These are phyloP conservation scores for Calonectria henricotiae DNA, from an alignment of 2,329 filamentous ascomycete species.

Conservation along the genomic window DNA sequence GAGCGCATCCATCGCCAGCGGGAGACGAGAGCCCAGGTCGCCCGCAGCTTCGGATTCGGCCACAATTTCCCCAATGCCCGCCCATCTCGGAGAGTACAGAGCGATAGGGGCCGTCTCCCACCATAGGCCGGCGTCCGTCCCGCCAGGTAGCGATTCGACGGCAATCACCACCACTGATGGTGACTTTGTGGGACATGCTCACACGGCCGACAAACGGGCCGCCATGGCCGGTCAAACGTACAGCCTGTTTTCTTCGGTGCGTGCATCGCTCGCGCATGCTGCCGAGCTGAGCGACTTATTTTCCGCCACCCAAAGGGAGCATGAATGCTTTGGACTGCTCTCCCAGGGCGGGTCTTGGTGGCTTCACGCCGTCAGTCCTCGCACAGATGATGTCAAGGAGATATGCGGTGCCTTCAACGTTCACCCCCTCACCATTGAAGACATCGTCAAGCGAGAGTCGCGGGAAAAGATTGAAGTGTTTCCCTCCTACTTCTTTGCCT, in stretches of 20 bases:
- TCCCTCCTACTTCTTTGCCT: constrained; percentile 97
- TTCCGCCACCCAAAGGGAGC: constrained; percentile 89
- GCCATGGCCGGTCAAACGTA: constrained; percentile 82
- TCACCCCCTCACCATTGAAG: constrained; percentile 95
- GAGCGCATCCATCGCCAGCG: constrained; percentile 79
- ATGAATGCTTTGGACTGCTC: constrained; percentile 84
- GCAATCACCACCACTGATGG: too few species aligned
- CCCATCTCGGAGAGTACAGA: too few species aligned
- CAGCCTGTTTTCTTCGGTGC: constrained; percentile 96
- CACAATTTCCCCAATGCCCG: too few species aligned
- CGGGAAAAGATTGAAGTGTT: constrained; percentile 99
- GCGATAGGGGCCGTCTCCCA: too few species aligned
- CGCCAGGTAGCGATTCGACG: too few species aligned
- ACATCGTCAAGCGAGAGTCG: constrained; percentile 95
- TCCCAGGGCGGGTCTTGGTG: constrained; percentile 92
- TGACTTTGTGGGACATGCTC: constrained; percentile 54
- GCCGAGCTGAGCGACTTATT: constrained; percentile 90
- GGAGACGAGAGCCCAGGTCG: constrained; percentile 65
- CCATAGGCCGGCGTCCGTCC: too few species aligned
- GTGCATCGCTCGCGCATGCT: constrained; percentile 95
- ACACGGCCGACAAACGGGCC: constrained; percentile 14
- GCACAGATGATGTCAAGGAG: constrained; percentile 87
- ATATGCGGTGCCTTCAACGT: constrained; percentile 96
- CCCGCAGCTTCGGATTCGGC: too few species aligned
- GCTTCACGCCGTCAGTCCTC: constrained; percentile 94